Evolutionary conservation across 108 stramenopile species (phyloP).

Genomic region (Nitzschia sp.): DNA sequence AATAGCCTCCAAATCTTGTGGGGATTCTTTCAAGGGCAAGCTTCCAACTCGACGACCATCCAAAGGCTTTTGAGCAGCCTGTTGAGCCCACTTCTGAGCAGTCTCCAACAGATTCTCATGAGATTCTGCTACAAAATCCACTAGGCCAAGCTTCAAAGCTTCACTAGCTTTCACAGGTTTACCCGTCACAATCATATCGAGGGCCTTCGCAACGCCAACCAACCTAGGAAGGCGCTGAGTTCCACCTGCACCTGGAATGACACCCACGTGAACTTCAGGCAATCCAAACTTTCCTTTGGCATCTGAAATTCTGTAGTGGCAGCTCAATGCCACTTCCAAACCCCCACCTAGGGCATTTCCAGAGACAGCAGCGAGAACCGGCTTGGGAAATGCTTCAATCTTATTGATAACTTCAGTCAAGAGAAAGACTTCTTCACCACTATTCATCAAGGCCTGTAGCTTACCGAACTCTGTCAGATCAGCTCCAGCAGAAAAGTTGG

Average conservation of each 20-base stretch:
- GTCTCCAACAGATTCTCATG: slow-evolving; percentile 38
- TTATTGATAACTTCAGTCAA: slow-evolving; percentile 63
- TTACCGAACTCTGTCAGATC: slow-evolving; percentile 92
- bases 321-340: slow-evolving; percentile 91
- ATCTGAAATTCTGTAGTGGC: slow-evolving; percentile 81
- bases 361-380: slow-evolving; percentile 92
- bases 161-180: slow-evolving; percentile 48
- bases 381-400: slow-evolving; percentile 78
- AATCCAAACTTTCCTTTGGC: slow-evolving; percentile 73
- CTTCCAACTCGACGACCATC: slow-evolving; percentile 50
- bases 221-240: slow-evolving; percentile 95
- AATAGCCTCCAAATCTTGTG: slow-evolving; percentile 47
- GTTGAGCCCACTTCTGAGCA: slow-evolving; percentile 62
- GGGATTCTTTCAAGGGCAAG: slow-evolving; percentile 39
- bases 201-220: slow-evolving; percentile 67
- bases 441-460: slow-evolving; percentile 11
- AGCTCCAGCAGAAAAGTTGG: slow-evolving; percentile 95
- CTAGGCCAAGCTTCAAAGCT: slow-evolving; percentile 57
- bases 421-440: slow-evolving; percentile 40
- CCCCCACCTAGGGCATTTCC: slow-evolving; percentile 94
- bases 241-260: slow-evolving; percentile 96
- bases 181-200: slow-evolving; percentile 86
- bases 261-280: slow-evolving; percentile 93
- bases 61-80: slow-evolving; percentile 50
- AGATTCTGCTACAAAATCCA: slow-evolving; percentile 45